Evolutionary conservation across 2,329 filamentous ascomycete species (phyloP), one percentile per base, ranked within the genome.

Genomic region (Beauveria sp.): DNA sequence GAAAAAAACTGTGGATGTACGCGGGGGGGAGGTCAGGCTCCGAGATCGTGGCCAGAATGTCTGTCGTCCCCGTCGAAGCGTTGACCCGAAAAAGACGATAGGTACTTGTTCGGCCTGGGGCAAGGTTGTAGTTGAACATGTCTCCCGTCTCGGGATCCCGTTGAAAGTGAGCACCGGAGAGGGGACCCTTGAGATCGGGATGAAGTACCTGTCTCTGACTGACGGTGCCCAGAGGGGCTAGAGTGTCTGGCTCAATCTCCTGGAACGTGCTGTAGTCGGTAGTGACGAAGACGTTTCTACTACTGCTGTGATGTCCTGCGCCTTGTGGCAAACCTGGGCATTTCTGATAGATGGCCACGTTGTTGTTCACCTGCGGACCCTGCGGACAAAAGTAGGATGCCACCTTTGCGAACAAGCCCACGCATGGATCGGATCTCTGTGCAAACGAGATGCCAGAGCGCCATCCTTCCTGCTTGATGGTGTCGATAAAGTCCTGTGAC

Each of bases 1-100:
- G 71, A 66, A 89, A 88, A 64, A 91, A 79, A 1, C 88, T 90
- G 74, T 92, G 89, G 14, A 92, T 81, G 68, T 91, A 92, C 1
- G 88, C 84, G 0, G 86, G 75, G 24, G 6, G 9, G 18, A 60
- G 26, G 34, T 52, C 49, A 12, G 70, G 69, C 1, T 72, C 76
- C 0, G 72, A 70, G 65, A 91, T 83, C 0, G 80, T 84, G 1
- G 88, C 88, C 0, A 92, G 77, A 22, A 91, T 85, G 1, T 81
- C 79, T 0, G 87, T 89, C 62, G 83, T 75, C 1, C 86, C 87
- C 0, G 83, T 87, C 0, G 77, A 70, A 0, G 83, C 80, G n/a
- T 79, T 85, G 1, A 83, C 80, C 7, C 78, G 74, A 71, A 91
- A 91, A 28, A 91, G 69, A 16, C 86, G 83, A 68, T 91, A 91